Conservation (phyloP, 1,284 basidiomycete genomes). For the Stygiomarasmius scandens region DNA sequence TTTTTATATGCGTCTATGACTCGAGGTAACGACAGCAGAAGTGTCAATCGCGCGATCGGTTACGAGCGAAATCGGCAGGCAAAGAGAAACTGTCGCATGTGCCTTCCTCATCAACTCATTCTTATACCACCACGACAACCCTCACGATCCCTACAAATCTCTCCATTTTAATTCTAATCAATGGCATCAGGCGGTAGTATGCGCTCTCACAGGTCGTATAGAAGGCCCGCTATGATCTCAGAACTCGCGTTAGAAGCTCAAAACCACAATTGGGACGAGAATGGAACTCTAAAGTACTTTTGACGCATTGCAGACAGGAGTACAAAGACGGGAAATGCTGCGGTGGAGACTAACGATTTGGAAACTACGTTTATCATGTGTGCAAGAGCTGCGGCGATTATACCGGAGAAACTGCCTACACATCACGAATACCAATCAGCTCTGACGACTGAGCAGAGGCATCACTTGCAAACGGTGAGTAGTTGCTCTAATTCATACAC, state of each 20-base stretch:
- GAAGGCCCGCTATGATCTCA: conserved; percentile 51
- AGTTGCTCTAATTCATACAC: conserved; percentile 7
- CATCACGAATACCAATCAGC: conserved; percentile 55
- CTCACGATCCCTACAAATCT: neutral
- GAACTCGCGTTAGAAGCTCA: conserved; percentile 56
- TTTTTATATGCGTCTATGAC: too few relatives aligned
- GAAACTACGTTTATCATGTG: conserved; percentile 61
- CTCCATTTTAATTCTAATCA: neutral
- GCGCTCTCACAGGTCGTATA: conserved; percentile 7
- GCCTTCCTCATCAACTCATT: neutral
- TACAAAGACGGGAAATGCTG: conserved; percentile 47
- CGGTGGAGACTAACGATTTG: conserved; percentile 46
- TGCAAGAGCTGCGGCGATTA: conserved; percentile 63
- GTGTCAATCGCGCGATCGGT: too few relatives aligned
- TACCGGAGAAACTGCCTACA: conserved; percentile 61
- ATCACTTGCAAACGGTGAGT: conserved; percentile 60
- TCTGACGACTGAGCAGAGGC: conserved; percentile 47
- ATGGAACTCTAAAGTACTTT: conserved; percentile 54
- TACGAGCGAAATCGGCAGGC: too few relatives aligned
- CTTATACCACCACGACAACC: conserved; percentile 2
- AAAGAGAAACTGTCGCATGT: too few relatives aligned
- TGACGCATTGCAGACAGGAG: conserved; percentile 57
- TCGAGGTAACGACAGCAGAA: too few relatives aligned
- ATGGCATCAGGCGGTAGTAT: conserved; percentile 2
- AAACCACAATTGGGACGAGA: conserved; percentile 49